Evolutionary conservation across 768 basidiomycete species (phyloP).

Genomic region (Xerocomus brunneocitrinus): DNA sequence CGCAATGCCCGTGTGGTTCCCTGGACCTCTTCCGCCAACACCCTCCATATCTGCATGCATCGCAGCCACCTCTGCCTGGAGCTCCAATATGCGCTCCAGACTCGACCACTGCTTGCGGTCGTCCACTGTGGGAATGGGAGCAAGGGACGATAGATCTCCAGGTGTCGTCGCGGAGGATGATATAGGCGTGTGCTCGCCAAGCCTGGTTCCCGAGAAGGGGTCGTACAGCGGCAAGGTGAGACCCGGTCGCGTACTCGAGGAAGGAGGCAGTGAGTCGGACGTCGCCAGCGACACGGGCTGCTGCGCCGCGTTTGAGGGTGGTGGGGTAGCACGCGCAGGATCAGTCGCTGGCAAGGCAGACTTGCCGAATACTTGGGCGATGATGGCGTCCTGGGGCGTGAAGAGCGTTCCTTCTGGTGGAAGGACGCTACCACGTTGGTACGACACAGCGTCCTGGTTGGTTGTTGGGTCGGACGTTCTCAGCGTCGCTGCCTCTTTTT

Average conservation of each 20-base stretch:
- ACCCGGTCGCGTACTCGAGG: not conserved
- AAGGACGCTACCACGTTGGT: conserved; percentile 1
- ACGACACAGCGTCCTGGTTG: conserved; percentile 3
- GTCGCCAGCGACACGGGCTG: conserved; percentile 11
- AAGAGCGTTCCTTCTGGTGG: conserved; percentile 11
- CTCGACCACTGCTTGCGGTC: conserved; percentile 63
- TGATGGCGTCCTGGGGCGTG: conserved; percentile 61
- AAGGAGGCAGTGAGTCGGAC: conserved; percentile 12
- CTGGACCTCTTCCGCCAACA: conserved; percentile 27
- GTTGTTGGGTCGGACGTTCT: conserved; percentile 9
- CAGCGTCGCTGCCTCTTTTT: conserved; percentile 6
- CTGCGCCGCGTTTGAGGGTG: conserved; percentile 5
- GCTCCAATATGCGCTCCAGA: conserved; percentile 61
- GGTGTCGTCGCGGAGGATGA: conserved; percentile 6
- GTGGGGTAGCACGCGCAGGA: not conserved
- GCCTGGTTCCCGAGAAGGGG: conserved; percentile 30
- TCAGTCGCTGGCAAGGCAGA: conserved; percentile 5
- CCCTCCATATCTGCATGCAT: conserved; percentile 77
- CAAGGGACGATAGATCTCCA: conserved; percentile 1
- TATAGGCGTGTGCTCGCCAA: conserved; percentile 18
- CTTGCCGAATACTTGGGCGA: conserved; percentile 40
- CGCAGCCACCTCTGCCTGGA: conserved; percentile 67
- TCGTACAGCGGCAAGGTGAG: conserved; percentile 26
- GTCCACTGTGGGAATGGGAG: conserved; percentile 15
- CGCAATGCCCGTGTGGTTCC: conserved; percentile 4